Conservation (phyloP, 768 basidiomycete species). For the Macrolepiota dolichaula region DNA sequence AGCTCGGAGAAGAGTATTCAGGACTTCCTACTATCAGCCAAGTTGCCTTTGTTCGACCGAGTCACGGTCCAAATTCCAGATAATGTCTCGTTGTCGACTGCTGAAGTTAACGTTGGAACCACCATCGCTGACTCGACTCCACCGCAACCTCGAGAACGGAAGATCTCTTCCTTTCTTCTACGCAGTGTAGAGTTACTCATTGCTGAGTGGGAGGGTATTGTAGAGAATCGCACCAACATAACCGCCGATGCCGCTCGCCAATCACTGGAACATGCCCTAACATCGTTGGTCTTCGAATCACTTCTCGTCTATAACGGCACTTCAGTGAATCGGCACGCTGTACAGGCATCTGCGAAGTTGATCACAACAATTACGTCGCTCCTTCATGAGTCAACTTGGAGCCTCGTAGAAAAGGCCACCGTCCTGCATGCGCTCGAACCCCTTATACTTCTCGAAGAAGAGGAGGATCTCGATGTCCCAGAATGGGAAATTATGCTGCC, state of each 20-base stretch:
- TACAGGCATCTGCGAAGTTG: slow-evolving; percentile 59
- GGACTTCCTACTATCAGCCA: slow-evolving; percentile 67
- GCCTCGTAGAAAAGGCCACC: slow-evolving; percentile 55
- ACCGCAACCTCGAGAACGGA: slow-evolving; percentile 57
- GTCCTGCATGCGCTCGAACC: slow-evolving; percentile 68
- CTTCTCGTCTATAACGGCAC: slow-evolving; percentile 64
- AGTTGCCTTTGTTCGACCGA: slow-evolving; percentile 41
- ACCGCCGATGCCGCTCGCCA: slow-evolving; percentile 65
- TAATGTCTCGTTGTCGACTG: background rate
- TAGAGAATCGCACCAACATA: slow-evolving; percentile 31
- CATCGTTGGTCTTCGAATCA: slow-evolving; percentile 67
- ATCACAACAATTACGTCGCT: slow-evolving; percentile 34
- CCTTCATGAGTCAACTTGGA: slow-evolving; percentile 49
- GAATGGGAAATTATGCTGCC: slow-evolving; percentile 42
- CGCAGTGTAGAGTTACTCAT: slow-evolving; percentile 53
- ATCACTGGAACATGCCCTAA: slow-evolving; percentile 66
- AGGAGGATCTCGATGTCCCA: slow-evolving; percentile 24
- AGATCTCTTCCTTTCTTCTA: slow-evolving; percentile 59
- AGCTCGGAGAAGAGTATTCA: slow-evolving; percentile 55
- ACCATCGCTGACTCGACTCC: slow-evolving; percentile 31
- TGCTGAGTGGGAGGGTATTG: slow-evolving; percentile 41
- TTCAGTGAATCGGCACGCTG: slow-evolving; percentile 52
- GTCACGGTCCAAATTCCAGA: background rate
- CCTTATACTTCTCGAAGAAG: slow-evolving; percentile 34
- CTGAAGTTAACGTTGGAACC: slow-evolving; percentile 4